Base-by-base conservation (phyloP, 257 asterid species). In the Hygrophila difformis region DNA sequence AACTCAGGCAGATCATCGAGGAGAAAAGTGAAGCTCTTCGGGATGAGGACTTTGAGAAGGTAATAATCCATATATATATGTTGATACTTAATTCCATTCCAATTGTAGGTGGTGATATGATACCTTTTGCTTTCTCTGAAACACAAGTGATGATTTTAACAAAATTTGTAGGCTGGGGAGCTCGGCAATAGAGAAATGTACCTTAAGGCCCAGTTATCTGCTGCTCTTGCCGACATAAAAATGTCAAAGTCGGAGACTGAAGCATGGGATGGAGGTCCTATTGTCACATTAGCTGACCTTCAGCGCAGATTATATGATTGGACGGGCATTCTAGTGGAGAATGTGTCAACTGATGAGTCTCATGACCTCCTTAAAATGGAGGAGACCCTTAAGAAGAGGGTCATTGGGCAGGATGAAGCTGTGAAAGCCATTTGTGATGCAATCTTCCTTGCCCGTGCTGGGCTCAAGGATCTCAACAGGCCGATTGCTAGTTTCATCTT, bases 241-340 rank as follows among this genome's bases (percentile, higher is more conserved):
- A 82, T 79, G 93, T 69, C 78, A 54, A 82, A 85, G 63, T 96
- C 97, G 5, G 94, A 89, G 64, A 61, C 67, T 16, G 97, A 89
- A 70, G 74, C 94, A 1, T 87, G 94, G 12, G 94, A 89, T 24
- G 68, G 35, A 36, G 96, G 97, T 41, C 94, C 97, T 0, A 1
- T 72, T 31, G 97, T 89, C 63, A 89, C 93, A 0, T 96, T 84
- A 68, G 81, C 66, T 12, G 97, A 89, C 77, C 84, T 89, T 63
- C 97, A 89, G 61, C 96, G 82, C 51, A 89, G 84, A 1, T 93
- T 89, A 39, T 75, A 94, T 60, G 75, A 93, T 5, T 85, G 97
- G 97, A 89, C 97, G 0, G 97, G 97, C 35, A 89, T 89, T 46
- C 97, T 96, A 2, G 97, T 89, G 10, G 96, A 85, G 41, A 89